A percentile compares a stretch with the other conserved stretches of the same genome.
Evolutionary conservation across 139 green algal species (phyloP).

Genomic region (Medakamo hakoo): DNA sequence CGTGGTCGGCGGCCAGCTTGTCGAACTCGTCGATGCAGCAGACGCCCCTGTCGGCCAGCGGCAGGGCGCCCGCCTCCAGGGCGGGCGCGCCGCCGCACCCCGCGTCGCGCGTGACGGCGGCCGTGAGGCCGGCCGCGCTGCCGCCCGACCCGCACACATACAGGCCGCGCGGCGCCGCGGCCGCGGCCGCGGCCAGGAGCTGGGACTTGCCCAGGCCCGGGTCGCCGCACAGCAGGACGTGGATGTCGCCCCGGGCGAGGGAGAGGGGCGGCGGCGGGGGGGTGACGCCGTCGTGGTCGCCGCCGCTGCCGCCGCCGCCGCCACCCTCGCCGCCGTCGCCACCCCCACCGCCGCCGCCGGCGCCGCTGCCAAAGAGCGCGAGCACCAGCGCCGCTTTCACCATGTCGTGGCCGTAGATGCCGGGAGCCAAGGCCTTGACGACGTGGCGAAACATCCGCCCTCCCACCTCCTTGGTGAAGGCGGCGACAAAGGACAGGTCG

Average conservation of each 20-base stretch:
- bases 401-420: constrained; percentile 76
- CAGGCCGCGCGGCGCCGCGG: constrained; percentile 56
- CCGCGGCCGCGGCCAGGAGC: constrained; percentile 61
- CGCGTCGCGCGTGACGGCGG: constrained; percentile 47
- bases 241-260: constrained; percentile 67
- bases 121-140: constrained; percentile 64
- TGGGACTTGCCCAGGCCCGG: constrained; percentile 79
- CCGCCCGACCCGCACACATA: constrained; percentile 82
- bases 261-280: not conserved
- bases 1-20: constrained; percentile 55
- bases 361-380: constrained; percentile 70
- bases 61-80: constrained; percentile 78
- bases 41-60: constrained; percentile 66
- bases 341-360: constrained; percentile 12
- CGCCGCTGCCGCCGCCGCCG: constrained; percentile 3
- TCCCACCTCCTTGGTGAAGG: constrained; percentile 45
- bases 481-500: constrained; percentile 76
- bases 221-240: constrained; percentile 74
- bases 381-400: constrained; percentile 84
- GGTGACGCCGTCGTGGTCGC: too few species aligned
- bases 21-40: constrained; percentile 94
- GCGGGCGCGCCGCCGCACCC: constrained; percentile 43
- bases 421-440: constrained; percentile 65
- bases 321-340: too few species aligned
- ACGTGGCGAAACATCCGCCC: constrained; percentile 56